Percentiles rank a stretch among this genome's conserved stretches.
phyloP scores from a whole-genome alignment of 2,329 filamentous ascomycete species.

The Colletotrichum incanum region DNA sequence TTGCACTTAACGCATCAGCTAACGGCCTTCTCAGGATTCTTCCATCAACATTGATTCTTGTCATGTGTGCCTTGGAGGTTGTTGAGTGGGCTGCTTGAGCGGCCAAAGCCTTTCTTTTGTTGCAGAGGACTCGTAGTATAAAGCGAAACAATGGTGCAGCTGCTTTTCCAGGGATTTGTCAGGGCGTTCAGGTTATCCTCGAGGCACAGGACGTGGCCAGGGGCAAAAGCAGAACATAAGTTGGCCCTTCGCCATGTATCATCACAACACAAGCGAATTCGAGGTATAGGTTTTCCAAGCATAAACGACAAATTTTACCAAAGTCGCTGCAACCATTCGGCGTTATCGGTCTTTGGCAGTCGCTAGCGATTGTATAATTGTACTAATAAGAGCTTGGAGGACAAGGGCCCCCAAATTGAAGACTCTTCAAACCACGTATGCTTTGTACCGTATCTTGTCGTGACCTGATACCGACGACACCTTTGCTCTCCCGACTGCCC shows the following conservation, averaged over 20 bases:
- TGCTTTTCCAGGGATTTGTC: background rate
- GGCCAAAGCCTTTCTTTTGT: conserved; percentile 16
- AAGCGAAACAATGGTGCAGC: background rate
- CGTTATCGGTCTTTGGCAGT: background rate
- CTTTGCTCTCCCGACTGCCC: background rate
- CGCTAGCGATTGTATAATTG: background rate
- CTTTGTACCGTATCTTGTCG: background rate
- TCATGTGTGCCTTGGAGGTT: conserved; percentile 92
- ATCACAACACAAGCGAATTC: conserved; percentile 1
- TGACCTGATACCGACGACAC: too few species aligned
- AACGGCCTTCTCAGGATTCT: conserved; percentile 77
- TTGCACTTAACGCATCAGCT: background rate
- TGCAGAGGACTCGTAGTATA: background rate
- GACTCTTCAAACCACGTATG: background rate
- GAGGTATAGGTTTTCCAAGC: background rate
- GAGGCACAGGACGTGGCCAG: background rate
- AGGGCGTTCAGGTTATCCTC: conserved; percentile 21
- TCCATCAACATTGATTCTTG: conserved; percentile 90
- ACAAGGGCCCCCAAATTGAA: background rate
- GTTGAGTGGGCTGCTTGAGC: conserved; percentile 82
- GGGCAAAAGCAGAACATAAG: conserved; percentile 5
- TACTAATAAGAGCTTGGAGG: background rate
- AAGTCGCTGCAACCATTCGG: background rate
- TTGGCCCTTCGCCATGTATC: conserved; percentile 17
- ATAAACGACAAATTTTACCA: background rate